Evolutionary conservation across 2,329 filamentous ascomycete genomes (phyloP).

Genomic region (Epichloe baconii): DNA sequence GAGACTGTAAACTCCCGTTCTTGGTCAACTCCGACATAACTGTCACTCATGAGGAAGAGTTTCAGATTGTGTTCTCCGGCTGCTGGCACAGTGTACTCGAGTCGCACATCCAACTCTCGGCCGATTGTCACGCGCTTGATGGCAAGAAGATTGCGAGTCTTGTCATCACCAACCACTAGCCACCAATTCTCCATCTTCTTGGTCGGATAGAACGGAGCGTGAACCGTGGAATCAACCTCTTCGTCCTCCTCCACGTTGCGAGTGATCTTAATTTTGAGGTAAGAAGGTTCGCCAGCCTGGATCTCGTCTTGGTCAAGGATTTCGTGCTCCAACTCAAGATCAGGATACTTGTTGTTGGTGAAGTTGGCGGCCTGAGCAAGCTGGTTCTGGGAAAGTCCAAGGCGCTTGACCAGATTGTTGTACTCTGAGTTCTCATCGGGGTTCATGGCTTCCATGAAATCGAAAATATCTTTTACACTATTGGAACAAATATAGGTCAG

Average conservation of each 20-base stretch:
- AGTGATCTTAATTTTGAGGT: constrained; percentile 72
- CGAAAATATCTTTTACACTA: constrained; percentile 84
- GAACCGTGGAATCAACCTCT: constrained; percentile 70
- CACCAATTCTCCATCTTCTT: constrained; percentile 98
- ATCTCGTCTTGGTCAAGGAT: constrained; percentile 71
- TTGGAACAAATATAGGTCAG: constrained; percentile 17
- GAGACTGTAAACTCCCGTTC: constrained; percentile 78
- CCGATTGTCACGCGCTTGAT: constrained; percentile 92
- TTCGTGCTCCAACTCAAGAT: constrained; percentile 82
- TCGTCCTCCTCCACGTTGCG: constrained; percentile 60
- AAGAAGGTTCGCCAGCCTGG: constrained; percentile 65
- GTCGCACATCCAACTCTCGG: constrained; percentile 58
- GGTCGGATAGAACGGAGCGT: constrained; percentile 85
- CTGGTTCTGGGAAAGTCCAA: constrained; percentile 70
- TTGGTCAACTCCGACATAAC: constrained; percentile 93
- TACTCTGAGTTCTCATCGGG: constrained; percentile 83
- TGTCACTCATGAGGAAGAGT: constrained; percentile 92
- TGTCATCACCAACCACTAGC: constrained; percentile 90
- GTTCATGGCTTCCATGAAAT: constrained; percentile 99
- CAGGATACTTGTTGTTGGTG: constrained; percentile 92
- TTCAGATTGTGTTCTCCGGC: constrained; percentile 79
- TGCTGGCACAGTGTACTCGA: constrained; percentile 80
- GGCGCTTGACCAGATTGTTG: constrained; percentile 58
- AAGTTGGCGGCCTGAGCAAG: constrained; percentile 83
- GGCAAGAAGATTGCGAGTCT: constrained; percentile 71